Evolutionary conservation across 441 rosid species (phyloP), one percentile per base, ranked within the genome.

Genomic region (Lepidium campestre): DNA sequence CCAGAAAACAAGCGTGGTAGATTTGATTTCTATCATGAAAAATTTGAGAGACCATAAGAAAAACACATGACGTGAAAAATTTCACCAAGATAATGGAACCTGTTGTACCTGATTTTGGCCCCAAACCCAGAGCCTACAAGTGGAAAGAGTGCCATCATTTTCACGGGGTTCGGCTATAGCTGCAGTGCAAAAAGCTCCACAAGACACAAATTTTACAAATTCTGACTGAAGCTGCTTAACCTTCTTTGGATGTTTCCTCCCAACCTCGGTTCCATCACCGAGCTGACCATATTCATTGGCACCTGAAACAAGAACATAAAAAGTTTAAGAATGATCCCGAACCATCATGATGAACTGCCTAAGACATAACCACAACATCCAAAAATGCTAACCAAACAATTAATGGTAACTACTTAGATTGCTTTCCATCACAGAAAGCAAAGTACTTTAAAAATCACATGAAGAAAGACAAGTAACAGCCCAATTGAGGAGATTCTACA

Each of bases 241-340:
- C 75, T 86, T 91, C 73, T 78, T 73, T 19, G 99, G 97, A 72
- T 78, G 60, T 68, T 89, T 91, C 77, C 88, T 82, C 31, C 81
- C 82, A 69, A 84, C 85, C 85, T 94, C 99, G 12, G 90, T 83
- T 62, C 99, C 97, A 84, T 93, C 99, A 68, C 99, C 99, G 80
- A 93, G 74, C 78, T 91, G 99, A 68, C 96, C 97, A 69, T 86
- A 93, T 67, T 89, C 96, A 77, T 93, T 91, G 52, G 87, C 89
- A 71, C 97, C 98, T 93, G 64, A 49, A 56, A 73, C 45, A 56
- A 49, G 34, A 37, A 67, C 34, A 42, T 54, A 20, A 8, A 36
- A 23, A 1, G 44, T 41, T 35, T 66, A 41, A 54, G 58, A 61
- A 62, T 13, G 41, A 45, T 39, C 20, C 12, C 2, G 18, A 31